Base-by-base conservation (phyloP, 1,139 yeast species). In the Candida smagusa region DNA sequence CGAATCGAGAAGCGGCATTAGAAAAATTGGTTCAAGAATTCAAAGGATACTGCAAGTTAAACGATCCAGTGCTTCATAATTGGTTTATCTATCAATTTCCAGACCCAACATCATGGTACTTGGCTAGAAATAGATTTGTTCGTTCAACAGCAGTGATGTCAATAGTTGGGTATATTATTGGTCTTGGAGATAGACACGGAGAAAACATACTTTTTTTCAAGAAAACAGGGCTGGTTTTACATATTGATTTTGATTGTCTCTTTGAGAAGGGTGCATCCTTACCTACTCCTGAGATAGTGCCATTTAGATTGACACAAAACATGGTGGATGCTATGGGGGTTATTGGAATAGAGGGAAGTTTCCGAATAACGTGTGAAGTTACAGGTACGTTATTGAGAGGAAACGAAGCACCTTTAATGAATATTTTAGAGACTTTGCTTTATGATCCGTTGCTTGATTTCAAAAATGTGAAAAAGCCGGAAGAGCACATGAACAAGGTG, bases 141-240 rank as follows among this genome's bases (percentile, higher is more conserved):
- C 69, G 96, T 37, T 81, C 96, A 0, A 68, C 87, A 22, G 97
- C 97, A 0, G 98, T 90, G 0, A 94, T 94, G 98, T 90, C 97
- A 0, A 89, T 94, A 69, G 95, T 92, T 6, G 98, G 99, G 0
- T 88, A 86, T 56, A 80, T 92, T 40, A 70, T 84, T 32, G 92
- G 96, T 6, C 72, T 94, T 35, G 99, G 99, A 13, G 99, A 94
- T 59, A 72, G 99, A 23, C 99, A 94, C 56, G 86, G 96, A 52
- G 98, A 94, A 54, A 94, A 94, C 54, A 78, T 94, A 21, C 62
- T 94, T 38, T 67, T 92, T 34, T 77, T 84, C 52, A 82, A 84
- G 48, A 76, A 74, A 31, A 76, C 80, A 2, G 98, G 98, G 1
- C 80, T 80, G 7, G 79, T 89, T 0, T 65, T 94, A 45, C 99